A percentile compares a stretch with the other conserved stretches of the same genome.
Evolutionary conservation across 2,329 filamentous ascomycete species (phyloP).

Genomic region (Penicillium italicum): DNA sequence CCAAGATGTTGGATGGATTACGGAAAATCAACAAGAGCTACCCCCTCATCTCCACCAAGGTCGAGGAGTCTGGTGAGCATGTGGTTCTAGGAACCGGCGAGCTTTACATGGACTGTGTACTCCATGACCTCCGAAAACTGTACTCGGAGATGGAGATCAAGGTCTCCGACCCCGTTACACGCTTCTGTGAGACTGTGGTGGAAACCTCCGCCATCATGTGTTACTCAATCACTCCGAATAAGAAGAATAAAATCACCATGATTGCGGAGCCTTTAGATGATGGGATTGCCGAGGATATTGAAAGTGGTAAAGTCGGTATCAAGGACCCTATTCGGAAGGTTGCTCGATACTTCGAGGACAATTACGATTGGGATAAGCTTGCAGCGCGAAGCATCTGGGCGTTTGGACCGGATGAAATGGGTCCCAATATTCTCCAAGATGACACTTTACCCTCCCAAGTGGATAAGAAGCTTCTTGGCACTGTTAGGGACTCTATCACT

Average conservation of each 20-base stretch:
- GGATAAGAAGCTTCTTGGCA: slow-evolving; percentile 83
- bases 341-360: slow-evolving; percentile 94
- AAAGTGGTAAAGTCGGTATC: slow-evolving; percentile 84
- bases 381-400: slow-evolving; percentile 96
- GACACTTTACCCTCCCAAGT: slow-evolving; percentile 93
- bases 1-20: slow-evolving; percentile 96
- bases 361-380: slow-evolving; percentile 93
- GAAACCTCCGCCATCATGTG: slow-evolving; percentile 97
- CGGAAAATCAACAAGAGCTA: slow-evolving; percentile 98
- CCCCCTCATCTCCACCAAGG: slow-evolving; percentile 90
- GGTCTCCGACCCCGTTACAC: slow-evolving; percentile 93
- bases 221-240: slow-evolving; percentile 96
- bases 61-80: slow-evolving; percentile 96
- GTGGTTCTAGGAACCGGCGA: slow-evolving; percentile 93
- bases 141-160: slow-evolving; percentile 99
- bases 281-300: slow-evolving; percentile 92
- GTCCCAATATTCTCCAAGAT: slow-evolving; percentile 93
- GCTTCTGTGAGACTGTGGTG: slow-evolving; percentile 96
- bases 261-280: slow-evolving; percentile 93
- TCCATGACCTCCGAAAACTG: slow-evolving; percentile 87
- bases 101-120: slow-evolving; percentile 98
- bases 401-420: slow-evolving; percentile 91
- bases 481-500: slow-evolving; percentile 85
- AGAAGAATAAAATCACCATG: slow-evolving; percentile 99
- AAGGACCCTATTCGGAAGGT: slow-evolving; percentile 89